Evolutionary conservation across 129 eudicot species (phyloP).

Genomic region (Helichrysum umbraculigerum): DNA sequence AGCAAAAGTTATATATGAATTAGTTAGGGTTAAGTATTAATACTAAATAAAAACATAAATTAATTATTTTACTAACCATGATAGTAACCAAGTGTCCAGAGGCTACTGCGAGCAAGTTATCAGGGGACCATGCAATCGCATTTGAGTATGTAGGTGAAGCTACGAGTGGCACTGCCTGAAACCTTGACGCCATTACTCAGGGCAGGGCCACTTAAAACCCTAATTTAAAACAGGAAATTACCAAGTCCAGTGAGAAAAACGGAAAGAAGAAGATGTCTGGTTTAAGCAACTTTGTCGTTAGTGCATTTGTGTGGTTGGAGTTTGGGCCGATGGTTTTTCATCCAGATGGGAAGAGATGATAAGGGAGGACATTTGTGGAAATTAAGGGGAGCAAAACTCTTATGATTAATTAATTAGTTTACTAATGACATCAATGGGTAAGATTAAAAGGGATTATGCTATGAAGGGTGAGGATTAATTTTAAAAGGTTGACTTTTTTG

Average conservation of each 20-base stretch:
- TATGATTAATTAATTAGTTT: no score
- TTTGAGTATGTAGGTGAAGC: constrained; percentile 70
- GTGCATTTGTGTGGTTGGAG: no score
- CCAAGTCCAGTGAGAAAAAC: neutral
- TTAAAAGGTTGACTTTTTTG: no score
- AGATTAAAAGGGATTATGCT: no score
- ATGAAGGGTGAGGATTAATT: no score
- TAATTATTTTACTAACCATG: constrained; percentile 41
- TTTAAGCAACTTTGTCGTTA: no score
- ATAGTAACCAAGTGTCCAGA: constrained; percentile 66
- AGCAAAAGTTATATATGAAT: neutral
- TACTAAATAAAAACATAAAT: neutral
- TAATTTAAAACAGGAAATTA: neutral
- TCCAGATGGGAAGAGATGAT: no score
- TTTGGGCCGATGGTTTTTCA: no score
- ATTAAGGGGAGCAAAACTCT: no score
- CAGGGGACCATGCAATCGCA: constrained; percentile 88
- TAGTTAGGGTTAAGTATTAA: neutral
- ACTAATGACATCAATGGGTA: no score
- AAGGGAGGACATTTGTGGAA: no score
- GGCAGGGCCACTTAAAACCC: neutral
- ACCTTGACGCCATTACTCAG: constrained; percentile 50
- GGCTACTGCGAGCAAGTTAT: constrained; percentile 81
- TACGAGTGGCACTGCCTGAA: constrained; percentile 72
- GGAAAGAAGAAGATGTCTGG: no score